Percentiles rank a stretch among this genome's conserved stretches.
These are phyloP conservation scores for Rhizopogon salebrosus DNA, from an alignment of 768 basidiomycete species.

Conservation along the genomic window DNA sequence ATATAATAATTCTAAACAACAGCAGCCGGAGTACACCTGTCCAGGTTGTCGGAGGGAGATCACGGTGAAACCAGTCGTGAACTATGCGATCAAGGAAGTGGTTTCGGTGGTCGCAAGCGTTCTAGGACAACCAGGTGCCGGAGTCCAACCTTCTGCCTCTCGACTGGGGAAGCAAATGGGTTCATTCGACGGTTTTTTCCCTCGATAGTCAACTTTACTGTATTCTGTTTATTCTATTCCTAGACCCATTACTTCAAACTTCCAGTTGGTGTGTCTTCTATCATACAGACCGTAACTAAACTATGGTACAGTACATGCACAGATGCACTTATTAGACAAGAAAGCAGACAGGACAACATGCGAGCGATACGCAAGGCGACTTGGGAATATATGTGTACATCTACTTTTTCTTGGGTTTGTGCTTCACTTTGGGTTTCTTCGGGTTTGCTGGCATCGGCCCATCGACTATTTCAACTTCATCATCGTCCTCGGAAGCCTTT, in stretches of 20 bases:
- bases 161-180: slow-evolving; percentile 7
- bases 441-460: slow-evolving; percentile 33
- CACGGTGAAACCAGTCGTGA: slow-evolving; percentile 48
- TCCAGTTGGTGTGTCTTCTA: background rate
- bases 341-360: background rate
- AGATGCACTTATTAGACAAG: slow-evolving; percentile 2
- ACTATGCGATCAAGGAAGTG: slow-evolving; percentile 56
- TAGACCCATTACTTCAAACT: background rate
- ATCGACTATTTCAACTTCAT: slow-evolving; percentile 51
- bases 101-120: slow-evolving; percentile 45
- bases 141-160: background rate
- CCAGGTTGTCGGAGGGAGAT: slow-evolving; percentile 59
- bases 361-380: background rate
- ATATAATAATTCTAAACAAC: slow-evolving; percentile 19
- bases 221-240: no score
- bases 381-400: background rate
- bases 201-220: slow-evolving; percentile 5
- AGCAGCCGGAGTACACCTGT: slow-evolving; percentile 55
- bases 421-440: slow-evolving; percentile 31
- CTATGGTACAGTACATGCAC: background rate
- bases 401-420: slow-evolving; percentile 40
- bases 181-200: slow-evolving; percentile 48
- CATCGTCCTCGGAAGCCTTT: slow-evolving; percentile 39
- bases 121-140: slow-evolving; percentile 43
- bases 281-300: background rate